Percentiles rank a stretch among this genome's conserved stretches.
phyloP scores from a whole-genome alignment of 2,329 filamentous ascomycete species.

The Cadophora sp. region DNA sequence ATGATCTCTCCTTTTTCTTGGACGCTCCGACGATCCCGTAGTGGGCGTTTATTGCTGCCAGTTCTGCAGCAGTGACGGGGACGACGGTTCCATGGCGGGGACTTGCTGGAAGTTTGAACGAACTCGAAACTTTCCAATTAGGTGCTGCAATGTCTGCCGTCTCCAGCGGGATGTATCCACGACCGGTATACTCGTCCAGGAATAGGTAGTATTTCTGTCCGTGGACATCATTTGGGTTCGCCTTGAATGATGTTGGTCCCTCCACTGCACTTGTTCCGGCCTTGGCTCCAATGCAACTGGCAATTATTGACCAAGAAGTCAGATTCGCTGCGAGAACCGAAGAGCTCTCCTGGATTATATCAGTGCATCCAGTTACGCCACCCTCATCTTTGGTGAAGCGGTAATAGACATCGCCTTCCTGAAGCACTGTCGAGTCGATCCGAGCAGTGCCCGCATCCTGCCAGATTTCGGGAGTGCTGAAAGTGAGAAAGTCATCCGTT shows the following conservation, averaged over 20 bases:
- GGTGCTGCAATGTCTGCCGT: slow-evolving; percentile 14
- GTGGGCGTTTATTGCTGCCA: slow-evolving; percentile 13
- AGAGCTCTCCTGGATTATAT: slow-evolving; percentile 25
- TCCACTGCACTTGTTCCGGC: slow-evolving; percentile 21
- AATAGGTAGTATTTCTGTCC: slow-evolving; percentile 24
- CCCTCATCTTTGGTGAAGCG: slow-evolving; percentile 27
- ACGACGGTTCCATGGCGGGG: slow-evolving; percentile 22
- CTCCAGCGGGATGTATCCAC: slow-evolving; percentile 23
- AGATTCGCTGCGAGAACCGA: slow-evolving; percentile 4
- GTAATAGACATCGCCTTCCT: slow-evolving; percentile 17
- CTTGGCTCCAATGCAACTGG: slow-evolving; percentile 17
- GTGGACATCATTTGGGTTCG: slow-evolving; percentile 19
- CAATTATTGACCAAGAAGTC: slow-evolving; percentile 10
- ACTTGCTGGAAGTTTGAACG: slow-evolving; percentile 12
- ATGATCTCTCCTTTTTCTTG: slow-evolving; percentile 11
- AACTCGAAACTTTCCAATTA: slow-evolving; percentile 19
- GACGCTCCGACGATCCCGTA: slow-evolving; percentile 2
- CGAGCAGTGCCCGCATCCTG: slow-evolving; percentile 19
- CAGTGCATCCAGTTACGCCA: slow-evolving; percentile 16
- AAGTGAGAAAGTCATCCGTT: slow-evolving; percentile 21
- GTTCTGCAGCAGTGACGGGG: slow-evolving; percentile 19
- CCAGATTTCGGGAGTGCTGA: slow-evolving; percentile 21
- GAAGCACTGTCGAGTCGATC: slow-evolving; percentile 23
- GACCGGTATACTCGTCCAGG: slow-evolving; percentile 19
- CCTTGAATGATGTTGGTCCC: slow-evolving; percentile 22